Evolutionary conservation across 2,329 filamentous ascomycete genomes (phyloP).

Genomic region (Cladophialophora bantiana): DNA sequence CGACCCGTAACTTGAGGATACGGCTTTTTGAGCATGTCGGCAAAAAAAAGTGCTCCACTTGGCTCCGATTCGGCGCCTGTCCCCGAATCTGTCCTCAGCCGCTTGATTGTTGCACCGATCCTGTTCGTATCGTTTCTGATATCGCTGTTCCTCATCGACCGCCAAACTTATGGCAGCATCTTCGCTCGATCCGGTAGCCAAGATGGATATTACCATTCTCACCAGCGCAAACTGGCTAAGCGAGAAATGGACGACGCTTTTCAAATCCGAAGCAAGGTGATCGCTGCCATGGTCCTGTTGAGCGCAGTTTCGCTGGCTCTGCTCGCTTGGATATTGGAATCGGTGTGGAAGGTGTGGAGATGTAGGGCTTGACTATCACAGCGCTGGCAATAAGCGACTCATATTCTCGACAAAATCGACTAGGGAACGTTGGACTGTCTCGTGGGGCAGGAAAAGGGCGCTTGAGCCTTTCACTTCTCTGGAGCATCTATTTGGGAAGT

Average conservation of each 20-base stretch:
- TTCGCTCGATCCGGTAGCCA: constrained; percentile 42
- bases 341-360: constrained; percentile 33
- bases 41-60: constrained; percentile 14
- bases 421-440: not conserved
- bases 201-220: constrained; percentile 60
- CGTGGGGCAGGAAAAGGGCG: not conserved
- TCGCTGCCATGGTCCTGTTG: constrained; percentile 57
- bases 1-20: not conserved
- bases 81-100: constrained; percentile 36
- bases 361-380: constrained; percentile 20
- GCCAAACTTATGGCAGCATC: constrained; percentile 61
- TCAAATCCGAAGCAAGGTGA: constrained; percentile 63
- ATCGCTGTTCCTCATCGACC: constrained; percentile 69
- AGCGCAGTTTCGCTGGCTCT: constrained; percentile 43
- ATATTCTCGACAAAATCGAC: not conserved
- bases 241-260: constrained; percentile 71
- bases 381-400: not conserved
- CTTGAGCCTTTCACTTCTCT: constrained; percentile 33
- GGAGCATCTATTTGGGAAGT: constrained; percentile 32
- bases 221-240: constrained; percentile 66
- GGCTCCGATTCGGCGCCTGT: constrained; percentile 15
- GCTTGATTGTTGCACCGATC: constrained; percentile 65
- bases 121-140: constrained; percentile 70
- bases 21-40: constrained; percentile 18
- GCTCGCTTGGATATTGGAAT: constrained; percentile 39